These are phyloP conservation scores for Quercus parvula DNA, from an alignment of 306 rosid genomes.

Conservation along the genomic window DNA sequence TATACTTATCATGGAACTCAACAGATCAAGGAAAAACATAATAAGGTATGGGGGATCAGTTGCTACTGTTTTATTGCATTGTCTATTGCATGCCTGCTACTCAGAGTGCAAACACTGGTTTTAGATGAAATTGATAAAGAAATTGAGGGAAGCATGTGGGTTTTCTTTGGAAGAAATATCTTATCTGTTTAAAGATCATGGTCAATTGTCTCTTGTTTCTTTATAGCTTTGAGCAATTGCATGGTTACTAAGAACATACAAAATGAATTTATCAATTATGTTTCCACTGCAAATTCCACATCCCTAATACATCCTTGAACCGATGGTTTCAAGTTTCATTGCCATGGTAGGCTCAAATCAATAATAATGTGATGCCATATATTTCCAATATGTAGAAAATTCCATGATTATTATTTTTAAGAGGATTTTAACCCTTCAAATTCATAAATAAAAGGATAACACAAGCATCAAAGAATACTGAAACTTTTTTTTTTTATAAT, in stretches of 20 bases:
- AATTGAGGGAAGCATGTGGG: background rate
- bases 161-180: background rate
- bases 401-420: background rate
- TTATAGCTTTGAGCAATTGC: background rate
- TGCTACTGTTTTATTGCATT: background rate
- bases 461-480: conserved; percentile 1
- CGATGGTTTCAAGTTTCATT: conserved; percentile 1
- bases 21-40: background rate
- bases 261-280: background rate
- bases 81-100: background rate
- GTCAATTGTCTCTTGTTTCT: background rate
- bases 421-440: conserved; percentile 13
- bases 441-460: background rate
- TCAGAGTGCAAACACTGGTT: background rate
- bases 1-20: background rate
- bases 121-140: too few relatives aligned
- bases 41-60: too few relatives aligned
- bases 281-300: background rate
- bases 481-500: background rate
- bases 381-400: background rate
- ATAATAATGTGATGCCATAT: background rate
- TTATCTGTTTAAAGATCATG: background rate
- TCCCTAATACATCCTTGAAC: background rate
- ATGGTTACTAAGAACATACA: background rate
- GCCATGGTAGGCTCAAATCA: background rate